A percentile compares a stretch with the other conserved stretches of the same genome.
Evolutionary conservation across 495 filamentous ascomycete genomes (phyloP).

Genomic region (Aspergillus haitiensis): DNA sequence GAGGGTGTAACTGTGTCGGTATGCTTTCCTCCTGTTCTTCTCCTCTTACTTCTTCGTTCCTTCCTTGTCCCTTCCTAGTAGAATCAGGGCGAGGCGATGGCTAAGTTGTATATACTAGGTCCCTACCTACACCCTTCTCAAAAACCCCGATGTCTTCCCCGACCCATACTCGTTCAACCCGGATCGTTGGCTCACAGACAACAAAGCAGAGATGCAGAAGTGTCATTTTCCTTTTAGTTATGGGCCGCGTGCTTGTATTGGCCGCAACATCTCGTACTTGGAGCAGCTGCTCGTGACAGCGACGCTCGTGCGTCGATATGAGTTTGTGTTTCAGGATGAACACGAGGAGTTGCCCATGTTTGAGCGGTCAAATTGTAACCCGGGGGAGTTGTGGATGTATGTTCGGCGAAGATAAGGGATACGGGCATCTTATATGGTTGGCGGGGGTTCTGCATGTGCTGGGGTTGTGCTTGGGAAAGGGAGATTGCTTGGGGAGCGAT

Average conservation of each 20-base stretch:
- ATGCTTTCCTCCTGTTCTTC: not conserved
- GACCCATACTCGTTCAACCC: constrained; percentile 2
- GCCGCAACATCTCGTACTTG: constrained; percentile 34
- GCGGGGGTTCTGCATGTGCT: too few species aligned
- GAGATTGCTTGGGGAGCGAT: too few species aligned
- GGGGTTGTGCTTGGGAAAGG: too few species aligned
- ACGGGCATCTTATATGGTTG: not conserved
- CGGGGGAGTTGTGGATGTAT: not conserved
- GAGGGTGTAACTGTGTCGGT: constrained; percentile 9
- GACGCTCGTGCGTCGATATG: constrained; percentile 34
- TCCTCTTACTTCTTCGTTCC: too few species aligned
- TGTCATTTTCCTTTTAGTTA: not conserved
- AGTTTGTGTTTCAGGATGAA: constrained; percentile 30
- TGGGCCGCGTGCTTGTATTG: constrained; percentile 6
- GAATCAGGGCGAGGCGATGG: not conserved
- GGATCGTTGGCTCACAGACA: not conserved
- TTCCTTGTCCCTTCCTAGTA: not conserved
- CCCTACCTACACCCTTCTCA: constrained; percentile 13
- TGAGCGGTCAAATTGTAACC: not conserved
- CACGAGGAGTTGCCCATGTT: not conserved
- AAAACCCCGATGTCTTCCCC: not conserved
- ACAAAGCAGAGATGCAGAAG: not conserved
- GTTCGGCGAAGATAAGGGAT: not conserved
- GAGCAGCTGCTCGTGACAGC: constrained; percentile 36
- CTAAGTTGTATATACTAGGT: not conserved